Evolutionary conservation across 441 rosid genomes (phyloP), one percentile per base, ranked within the genome.

Genomic region (Pelargonium myrrhifolium): DNA sequence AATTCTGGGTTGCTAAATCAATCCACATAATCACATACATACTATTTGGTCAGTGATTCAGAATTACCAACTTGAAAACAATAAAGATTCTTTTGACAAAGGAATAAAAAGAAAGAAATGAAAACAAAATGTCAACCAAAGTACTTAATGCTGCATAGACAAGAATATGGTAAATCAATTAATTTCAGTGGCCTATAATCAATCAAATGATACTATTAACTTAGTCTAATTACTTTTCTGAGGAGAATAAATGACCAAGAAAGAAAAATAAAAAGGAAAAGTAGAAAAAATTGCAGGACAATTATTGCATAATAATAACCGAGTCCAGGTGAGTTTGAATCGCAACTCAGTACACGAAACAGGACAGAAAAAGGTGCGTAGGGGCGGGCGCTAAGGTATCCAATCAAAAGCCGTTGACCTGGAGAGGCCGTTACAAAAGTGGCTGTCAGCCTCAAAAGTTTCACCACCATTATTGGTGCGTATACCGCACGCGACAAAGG

Each of bases 321-420:
- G 31, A 28, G 31, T 28, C 31, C 31, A 28, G 31, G 3, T 28
- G 31, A 28, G 31, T 28, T 28, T 28, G 3, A 28, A 1, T 1
- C 31, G 31, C 31, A 28, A 28, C 47, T 42, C 11, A 42, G 12
- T 42, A 8, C 10, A 42, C 47, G 2, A 42, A 42, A 42, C 10
- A 9, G 47, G 47, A 42, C 53, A 47, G 14, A 47, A 47, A 14
- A 11, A 12, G 3, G 14, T 42, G 14, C 47, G 17, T 47, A 47
- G 53, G 53, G 53, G 17, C 2, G 15, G 53, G 53, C 53, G 15
- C 53, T 12, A n/a, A 14, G 53, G 5, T 17, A 47, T 11, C 53
- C 53, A 47, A 47, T 47, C 53, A 47, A 47, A 47, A 47, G 53
- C 53, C 71, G 80, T 79, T 77, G 81, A 79, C 81, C 21, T 9